Evolutionary conservation across 108 stramenopile genomes (phyloP).

Genomic region (Schizochytrium sp.): DNA sequence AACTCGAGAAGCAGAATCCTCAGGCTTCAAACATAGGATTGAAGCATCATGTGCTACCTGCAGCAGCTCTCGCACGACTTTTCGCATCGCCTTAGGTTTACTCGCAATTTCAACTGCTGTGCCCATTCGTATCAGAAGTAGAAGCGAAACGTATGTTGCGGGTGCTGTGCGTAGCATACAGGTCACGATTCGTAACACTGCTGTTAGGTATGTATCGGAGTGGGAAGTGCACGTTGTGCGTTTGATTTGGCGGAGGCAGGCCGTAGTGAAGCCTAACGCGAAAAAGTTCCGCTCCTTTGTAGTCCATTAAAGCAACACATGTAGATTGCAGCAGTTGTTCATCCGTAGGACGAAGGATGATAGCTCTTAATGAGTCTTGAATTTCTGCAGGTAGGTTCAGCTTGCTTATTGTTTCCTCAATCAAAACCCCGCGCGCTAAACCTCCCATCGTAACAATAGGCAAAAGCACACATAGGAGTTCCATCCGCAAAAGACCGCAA

Average conservation of each 20-base stretch:
- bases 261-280: not conserved
- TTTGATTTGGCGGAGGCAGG: not conserved
- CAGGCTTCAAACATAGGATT: not conserved
- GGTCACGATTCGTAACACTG: not conserved
- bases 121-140: not conserved
- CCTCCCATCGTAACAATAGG: not conserved
- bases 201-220: not conserved
- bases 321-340: not conserved
- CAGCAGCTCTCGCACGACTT: not conserved
- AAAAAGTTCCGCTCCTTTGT: not conserved
- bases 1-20: not conserved
- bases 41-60: not conserved
- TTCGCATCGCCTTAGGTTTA: not conserved
- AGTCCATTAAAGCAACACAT: not conserved
- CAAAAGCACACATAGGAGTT: not conserved
- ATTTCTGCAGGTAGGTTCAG: not conserved
- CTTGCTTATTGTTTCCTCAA: not conserved
- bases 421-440: not conserved
- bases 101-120: not conserved
- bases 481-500: constrained; percentile 1
- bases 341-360: constrained; percentile 5
- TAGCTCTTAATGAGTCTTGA: not conserved
- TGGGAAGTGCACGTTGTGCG: not conserved
- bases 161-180: not conserved
- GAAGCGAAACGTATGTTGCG: not conserved